Base-by-base conservation (phyloP, 2,329 filamentous ascomycete species). In the Chaetomium sp. region DNA sequence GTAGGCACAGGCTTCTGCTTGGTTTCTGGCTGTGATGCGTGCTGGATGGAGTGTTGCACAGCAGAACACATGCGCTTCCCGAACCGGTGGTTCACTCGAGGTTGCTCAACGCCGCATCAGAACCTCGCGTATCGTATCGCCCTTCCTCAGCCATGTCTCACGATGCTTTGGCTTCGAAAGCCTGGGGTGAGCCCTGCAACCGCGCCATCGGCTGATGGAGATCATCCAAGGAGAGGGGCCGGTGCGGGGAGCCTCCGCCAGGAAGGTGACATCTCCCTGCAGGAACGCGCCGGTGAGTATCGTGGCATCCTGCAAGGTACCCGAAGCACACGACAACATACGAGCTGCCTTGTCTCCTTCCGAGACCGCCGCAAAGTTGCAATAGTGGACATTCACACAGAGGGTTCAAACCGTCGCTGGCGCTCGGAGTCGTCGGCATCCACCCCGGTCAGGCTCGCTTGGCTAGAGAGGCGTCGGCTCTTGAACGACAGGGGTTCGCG, bases 201-300 rank as follows among this genome's bases (percentile, higher is more conserved):
- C 16, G 9, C 6, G 19, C 27, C 27, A 33, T 54, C 51, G 51
- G 51, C 16, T 33, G 50, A 33, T 31, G 51, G 19, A 7, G 51
- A 54, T 33, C 45, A 23, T 23, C 45, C 19, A 47, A 23, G 51
- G 51, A 4, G 21, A 38, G 54, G 54, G 54, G 54, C 54, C 54
- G 38, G 21, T 23, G 21, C 38, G 29, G 57, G 56, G 12, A 60
- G 19, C n/a, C 58, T 38, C 42, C 21, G 42, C 53, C 53, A 45
- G 53, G 60, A 62, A 57, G 60, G 60, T 62, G 53, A 7, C 60
- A 62, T 50, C n/a, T 33, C 27, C 13, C 29, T 62, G 60, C 60
- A 57, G 60, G 60, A 50, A 56, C 60, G 35, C 12, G 53, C 10
- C 23, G 9, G 38, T 7, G 9, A 25, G 19, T 3, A 3, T 42